A percentile compares a stretch with the other conserved stretches of the same genome.
These are phyloP conservation scores for Boletus subparvulus DNA, from an alignment of 768 basidiomycete species.

Conservation along the genomic window DNA sequence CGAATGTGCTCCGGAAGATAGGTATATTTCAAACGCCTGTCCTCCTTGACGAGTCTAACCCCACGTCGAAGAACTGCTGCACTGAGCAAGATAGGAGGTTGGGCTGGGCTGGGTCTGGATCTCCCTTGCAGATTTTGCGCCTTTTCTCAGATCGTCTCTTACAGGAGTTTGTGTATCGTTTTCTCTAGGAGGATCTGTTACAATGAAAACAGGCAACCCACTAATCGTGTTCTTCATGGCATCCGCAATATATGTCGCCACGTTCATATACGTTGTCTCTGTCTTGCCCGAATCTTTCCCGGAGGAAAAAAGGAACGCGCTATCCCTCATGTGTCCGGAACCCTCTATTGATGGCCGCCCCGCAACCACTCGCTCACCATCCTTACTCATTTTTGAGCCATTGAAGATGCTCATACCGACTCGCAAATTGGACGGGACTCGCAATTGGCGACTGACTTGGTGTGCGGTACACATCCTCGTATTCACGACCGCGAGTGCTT, in stretches of 20 bases:
- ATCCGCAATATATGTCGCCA: conserved; percentile 8
- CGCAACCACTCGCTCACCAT: not conserved
- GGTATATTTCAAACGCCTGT: conserved; percentile 9
- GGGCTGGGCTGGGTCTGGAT: conserved; percentile 27
- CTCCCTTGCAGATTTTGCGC: not conserved
- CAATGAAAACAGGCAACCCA: conserved; percentile 24
- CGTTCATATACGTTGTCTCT: conserved; percentile 22
- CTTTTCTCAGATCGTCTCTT: not conserved
- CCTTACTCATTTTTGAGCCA: conserved; percentile 21
- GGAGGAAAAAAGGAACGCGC: conserved; percentile 20
- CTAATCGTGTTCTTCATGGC: conserved; percentile 24
- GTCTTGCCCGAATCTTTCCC: conserved; percentile 34
- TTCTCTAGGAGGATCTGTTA: conserved; percentile 30
- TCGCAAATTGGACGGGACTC: conserved; percentile 14
- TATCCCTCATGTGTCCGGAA: conserved; percentile 8
- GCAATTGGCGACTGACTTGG: conserved; percentile 31
- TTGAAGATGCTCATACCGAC: conserved; percentile 24
- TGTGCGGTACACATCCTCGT: conserved; percentile 31
- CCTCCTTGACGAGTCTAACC: conserved; percentile 3
- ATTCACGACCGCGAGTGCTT: conserved; percentile 14
- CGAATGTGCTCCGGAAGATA: conserved; percentile 21
- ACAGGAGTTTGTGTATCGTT: conserved; percentile 29
- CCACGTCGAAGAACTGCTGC: conserved; percentile 21
- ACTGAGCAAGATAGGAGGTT: conserved; percentile 29
- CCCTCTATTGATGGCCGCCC: not conserved